A percentile compares a stretch with the other conserved stretches of the same genome.
phyloP scores from a whole-genome alignment of 108 stramenopile species.

The Skeletonema tropicum region DNA sequence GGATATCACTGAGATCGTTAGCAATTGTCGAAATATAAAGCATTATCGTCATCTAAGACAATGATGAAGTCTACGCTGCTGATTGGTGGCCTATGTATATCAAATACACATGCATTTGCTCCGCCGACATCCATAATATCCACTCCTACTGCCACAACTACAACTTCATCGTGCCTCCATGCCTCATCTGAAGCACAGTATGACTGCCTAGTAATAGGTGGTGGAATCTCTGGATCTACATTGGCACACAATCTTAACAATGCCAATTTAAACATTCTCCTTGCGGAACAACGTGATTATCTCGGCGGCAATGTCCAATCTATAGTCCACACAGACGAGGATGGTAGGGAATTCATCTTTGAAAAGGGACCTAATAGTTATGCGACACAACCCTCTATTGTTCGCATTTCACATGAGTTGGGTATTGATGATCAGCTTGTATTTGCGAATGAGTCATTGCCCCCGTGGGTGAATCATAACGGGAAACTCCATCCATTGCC shows the following conservation, averaged over 20 bases:
- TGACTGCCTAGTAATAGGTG: conserved; percentile 92
- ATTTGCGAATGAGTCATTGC: conserved; percentile 86
- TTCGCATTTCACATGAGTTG: conserved; percentile 89
- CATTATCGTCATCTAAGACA: neutral
- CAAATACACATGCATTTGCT: conserved; percentile 11
- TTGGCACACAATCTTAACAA: conserved; percentile 86
- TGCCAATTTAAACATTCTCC: conserved; percentile 60
- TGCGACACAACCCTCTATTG: conserved; percentile 87
- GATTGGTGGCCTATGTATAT: neutral
- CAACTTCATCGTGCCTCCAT: conserved; percentile 1
- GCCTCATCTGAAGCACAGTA: conserved; percentile 8
- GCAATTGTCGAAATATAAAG: too few relatives aligned
- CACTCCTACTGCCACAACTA: conserved; percentile 23
- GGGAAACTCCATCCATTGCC: conserved; percentile 95
- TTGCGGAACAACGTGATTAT: conserved; percentile 83
- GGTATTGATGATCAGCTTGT: conserved; percentile 91
- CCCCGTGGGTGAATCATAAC: conserved; percentile 86
- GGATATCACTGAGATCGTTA: too few relatives aligned
- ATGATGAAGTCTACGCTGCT: neutral
- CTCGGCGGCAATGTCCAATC: conserved; percentile 96
- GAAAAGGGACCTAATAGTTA: conserved; percentile 97
- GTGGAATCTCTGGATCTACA: conserved; percentile 91
- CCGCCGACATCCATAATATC: conserved; percentile 6
- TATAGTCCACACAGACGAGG: conserved; percentile 50
- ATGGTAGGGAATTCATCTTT: conserved; percentile 85